phyloP scores from a whole-genome alignment of 352 stramenopile genomes.

The Phytopythium delawarense region DNA sequence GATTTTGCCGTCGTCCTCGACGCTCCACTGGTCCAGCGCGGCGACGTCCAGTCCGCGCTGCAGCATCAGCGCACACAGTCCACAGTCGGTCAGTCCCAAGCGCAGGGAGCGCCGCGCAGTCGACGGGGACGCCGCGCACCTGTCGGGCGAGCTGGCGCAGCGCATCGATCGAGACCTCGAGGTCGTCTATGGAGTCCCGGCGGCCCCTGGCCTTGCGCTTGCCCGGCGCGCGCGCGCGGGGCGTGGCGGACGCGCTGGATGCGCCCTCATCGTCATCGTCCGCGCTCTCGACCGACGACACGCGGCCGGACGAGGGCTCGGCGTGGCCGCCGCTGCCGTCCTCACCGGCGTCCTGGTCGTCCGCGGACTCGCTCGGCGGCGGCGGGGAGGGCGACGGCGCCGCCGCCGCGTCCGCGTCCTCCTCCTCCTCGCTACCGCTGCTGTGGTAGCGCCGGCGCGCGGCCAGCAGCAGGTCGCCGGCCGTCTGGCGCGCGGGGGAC shows the following conservation, averaged over 20 bases:
- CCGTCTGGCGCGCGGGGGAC: neutral
- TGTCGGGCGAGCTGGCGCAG: constrained; percentile 22
- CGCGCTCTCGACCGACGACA: constrained; percentile 6
- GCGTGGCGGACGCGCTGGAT: neutral
- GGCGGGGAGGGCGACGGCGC: neutral
- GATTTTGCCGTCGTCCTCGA: constrained; percentile 38
- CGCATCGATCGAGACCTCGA: constrained; percentile 28
- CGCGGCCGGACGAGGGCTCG: constrained; percentile 2
- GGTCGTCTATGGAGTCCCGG: constrained; percentile 24
- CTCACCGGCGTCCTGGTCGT: neutral
- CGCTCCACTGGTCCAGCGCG: constrained; percentile 30
- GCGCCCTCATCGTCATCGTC: constrained; percentile 5
- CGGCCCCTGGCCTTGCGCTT: constrained; percentile 9
- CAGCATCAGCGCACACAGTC: neutral
- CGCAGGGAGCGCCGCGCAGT: neutral
- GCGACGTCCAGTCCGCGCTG: constrained; percentile 34
- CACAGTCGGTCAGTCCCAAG: neutral
- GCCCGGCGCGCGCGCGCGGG: neutral
- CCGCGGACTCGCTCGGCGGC: neutral
- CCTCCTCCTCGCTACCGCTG: constrained; percentile 9
- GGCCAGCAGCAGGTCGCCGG: neutral
- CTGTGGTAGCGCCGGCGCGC: neutral
- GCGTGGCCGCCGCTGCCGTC: neutral
- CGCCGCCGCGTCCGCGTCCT: neutral
- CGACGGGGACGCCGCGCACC: constrained; percentile 1